Base-by-base conservation (phyloP, 805 yeast genomes). In the Yarrowia sp. region DNA sequence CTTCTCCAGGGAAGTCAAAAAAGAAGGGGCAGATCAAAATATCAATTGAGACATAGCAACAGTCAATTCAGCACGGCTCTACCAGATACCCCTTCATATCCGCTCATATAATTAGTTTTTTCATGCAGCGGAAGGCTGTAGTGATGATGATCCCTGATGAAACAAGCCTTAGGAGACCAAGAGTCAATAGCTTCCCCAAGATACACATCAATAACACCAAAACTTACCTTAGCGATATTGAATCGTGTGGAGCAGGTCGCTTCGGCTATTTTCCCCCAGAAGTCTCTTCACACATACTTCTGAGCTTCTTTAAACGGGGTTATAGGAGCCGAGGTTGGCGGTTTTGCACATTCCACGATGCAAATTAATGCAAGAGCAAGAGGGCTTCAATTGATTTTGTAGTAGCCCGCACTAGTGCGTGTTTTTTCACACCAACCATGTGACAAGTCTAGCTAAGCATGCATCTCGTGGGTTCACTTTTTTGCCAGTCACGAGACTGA, bases 291-390 rank as follows among this genome's bases (percentile, higher is more conserved):
- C 13, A 27, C 25, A 44, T 29, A 47, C 55, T 47, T 47, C 33
- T 19, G 55, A 47, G 55, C 55, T 47, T 47, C 55, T 21, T 31
- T 8, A 7, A 13, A 2, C 21, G 21, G 55, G 25, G 55, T 38
- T 14, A 29, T 29, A 9, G 38, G 55, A 47, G 55, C 55, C 55
- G 55, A 47, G 55, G 38, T 47, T 4, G 47, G 47, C 10, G 32
- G 24, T 18, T 29, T 5, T 13, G 49, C 27, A 18, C 49, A 25
- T 44, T 44, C 33, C 49, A 13, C 2, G 47, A 12, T 1, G 47
- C 14, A 9, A 41, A 24, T 16, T 22, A 4, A 42, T 42, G 49
- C 49, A 42, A n/a, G 31, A 14, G 42, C 10, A 24, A 24, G 8
- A n/a, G n/a, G n/a, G n/a, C n/a, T n/a, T n/a, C n/a, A n/a, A n/a